These are phyloP conservation scores for Capsicum rhomboideum DNA, from an alignment of 257 asterid species.

Conservation along the genomic window DNA sequence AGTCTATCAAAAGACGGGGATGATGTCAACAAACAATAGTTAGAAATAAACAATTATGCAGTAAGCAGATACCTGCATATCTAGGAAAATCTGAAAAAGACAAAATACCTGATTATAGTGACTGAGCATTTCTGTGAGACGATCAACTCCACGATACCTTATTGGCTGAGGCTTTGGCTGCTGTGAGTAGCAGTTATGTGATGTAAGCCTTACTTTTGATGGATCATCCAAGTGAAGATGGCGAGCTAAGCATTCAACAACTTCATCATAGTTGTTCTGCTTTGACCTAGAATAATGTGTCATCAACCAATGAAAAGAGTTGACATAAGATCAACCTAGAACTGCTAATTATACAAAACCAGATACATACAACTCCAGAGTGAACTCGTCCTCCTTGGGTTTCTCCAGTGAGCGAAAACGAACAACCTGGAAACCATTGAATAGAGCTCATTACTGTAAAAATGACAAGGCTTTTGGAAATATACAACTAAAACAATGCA, in stretches of 20 bases:
- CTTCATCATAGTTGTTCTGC: constrained; percentile 71
- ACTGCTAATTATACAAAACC: neutral
- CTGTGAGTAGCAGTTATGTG: constrained; percentile 90
- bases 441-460: constrained; percentile 4
- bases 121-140: constrained; percentile 75
- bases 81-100: neutral
- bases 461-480: neutral
- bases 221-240: constrained; percentile 72
- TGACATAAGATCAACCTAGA: neutral
- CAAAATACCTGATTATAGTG: constrained; percentile 76
- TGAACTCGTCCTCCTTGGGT: constrained; percentile 86
- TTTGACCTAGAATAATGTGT: constrained; percentile 53
- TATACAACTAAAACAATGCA: neutral
- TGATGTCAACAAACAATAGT: neutral
- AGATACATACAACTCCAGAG: constrained; percentile 63
- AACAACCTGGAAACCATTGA: constrained; percentile 47
- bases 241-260: constrained; percentile 68
- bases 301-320: neutral
- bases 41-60: neutral
- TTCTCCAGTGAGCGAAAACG: constrained; percentile 72
- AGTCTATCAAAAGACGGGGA: constrained; percentile 27
- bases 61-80: neutral
- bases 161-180: constrained; percentile 87
- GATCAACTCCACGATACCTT: constrained; percentile 63
- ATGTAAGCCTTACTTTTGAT: constrained; percentile 69